Percentiles rank a stretch among this genome's conserved stretches.
These are phyloP conservation scores for Blepharisma stoltei DNA, from an alignment of 73 alveolate genomes.

Conservation along the genomic window DNA sequence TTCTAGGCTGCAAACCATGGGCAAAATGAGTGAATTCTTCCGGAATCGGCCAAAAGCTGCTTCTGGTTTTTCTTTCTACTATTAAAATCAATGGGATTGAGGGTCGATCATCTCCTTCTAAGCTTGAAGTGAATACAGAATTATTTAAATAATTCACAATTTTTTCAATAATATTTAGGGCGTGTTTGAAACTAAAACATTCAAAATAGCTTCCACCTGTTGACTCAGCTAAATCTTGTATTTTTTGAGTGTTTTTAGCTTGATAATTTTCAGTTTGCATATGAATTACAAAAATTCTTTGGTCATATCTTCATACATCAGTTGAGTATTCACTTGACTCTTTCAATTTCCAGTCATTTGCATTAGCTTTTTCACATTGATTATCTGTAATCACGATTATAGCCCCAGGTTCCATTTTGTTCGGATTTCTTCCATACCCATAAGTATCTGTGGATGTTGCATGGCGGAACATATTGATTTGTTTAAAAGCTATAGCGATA, in stretches of 20 bases:
- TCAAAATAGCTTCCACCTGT: constrained; percentile 10
- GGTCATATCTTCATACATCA: constrained; percentile 24
- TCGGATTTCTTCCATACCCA: constrained; percentile 4
- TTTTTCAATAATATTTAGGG: constrained; percentile 10
- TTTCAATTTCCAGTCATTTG: constrained; percentile 5
- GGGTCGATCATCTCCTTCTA: not conserved
- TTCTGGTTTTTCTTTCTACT: not conserved
- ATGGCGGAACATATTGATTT: constrained; percentile 21
- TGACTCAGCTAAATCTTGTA: constrained; percentile 2
- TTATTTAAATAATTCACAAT: not conserved
- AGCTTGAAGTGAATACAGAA: not conserved
- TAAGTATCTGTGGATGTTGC: constrained; percentile 21
- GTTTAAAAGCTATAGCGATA: constrained; percentile 7
- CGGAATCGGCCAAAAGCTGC: constrained; percentile 26
- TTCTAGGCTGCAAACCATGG: not conserved
- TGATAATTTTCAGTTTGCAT: constrained; percentile 20
- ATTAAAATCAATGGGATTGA: constrained; percentile 15
- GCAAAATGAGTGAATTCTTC: constrained; percentile 15
- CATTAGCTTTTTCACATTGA: not conserved
- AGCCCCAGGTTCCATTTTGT: constrained; percentile 23
- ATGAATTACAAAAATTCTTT: not conserved
- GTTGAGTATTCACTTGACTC: constrained; percentile 1
- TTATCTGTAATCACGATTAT: not conserved
- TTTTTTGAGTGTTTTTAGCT: not conserved
- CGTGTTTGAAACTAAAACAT: not conserved